Percentiles rank a stretch among this genome's conserved stretches.
phyloP scores from a whole-genome alignment of 768 basidiomycete species.

The Postia placenta region DNA sequence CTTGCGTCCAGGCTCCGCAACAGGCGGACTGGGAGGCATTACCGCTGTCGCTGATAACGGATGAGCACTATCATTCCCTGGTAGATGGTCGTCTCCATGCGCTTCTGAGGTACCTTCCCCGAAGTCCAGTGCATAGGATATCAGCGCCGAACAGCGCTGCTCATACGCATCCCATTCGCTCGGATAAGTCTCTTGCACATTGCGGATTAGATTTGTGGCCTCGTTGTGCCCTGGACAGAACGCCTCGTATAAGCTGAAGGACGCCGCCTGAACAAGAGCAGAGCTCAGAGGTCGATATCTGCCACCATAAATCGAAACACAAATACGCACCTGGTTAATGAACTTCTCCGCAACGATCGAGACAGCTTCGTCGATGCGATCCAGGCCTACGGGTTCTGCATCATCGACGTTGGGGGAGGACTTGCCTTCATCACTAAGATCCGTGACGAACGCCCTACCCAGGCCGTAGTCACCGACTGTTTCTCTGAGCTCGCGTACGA shows the following conservation, averaged over 20 bases:
- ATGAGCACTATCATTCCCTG: too few relatives aligned
- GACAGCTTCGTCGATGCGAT: conserved; percentile 20
- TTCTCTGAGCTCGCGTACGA: conserved; percentile 48
- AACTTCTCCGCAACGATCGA: conserved; percentile 18
- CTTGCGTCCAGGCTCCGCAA: conserved; percentile 4
- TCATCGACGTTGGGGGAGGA: conserved; percentile 4
- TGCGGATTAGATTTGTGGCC: conserved; percentile 69
- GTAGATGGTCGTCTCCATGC: too few relatives aligned
- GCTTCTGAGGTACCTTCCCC: too few relatives aligned
- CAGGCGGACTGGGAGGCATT: not conserved
- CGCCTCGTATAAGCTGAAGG: conserved; percentile 73
- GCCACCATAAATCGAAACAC: not conserved
- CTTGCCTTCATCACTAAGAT: conserved; percentile 5
- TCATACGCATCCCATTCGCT: conserved; percentile 84
- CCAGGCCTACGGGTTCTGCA: conserved; percentile 6
- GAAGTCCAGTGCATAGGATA: conserved; percentile 22
- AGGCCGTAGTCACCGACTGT: conserved; percentile 50
- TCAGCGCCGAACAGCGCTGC: conserved; percentile 54
- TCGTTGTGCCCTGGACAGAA: conserved; percentile 87
- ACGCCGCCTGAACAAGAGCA: conserved; percentile 46
- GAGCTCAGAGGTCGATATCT: not conserved
- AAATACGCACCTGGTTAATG: conserved; percentile 18
- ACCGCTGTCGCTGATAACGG: conserved; percentile 6
- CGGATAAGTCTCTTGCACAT: conserved; percentile 54
- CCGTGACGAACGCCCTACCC: conserved; percentile 9